These are phyloP conservation scores for Cicer pinnatifidum DNA, from an alignment of 306 rosid genomes.

Conservation along the genomic window DNA sequence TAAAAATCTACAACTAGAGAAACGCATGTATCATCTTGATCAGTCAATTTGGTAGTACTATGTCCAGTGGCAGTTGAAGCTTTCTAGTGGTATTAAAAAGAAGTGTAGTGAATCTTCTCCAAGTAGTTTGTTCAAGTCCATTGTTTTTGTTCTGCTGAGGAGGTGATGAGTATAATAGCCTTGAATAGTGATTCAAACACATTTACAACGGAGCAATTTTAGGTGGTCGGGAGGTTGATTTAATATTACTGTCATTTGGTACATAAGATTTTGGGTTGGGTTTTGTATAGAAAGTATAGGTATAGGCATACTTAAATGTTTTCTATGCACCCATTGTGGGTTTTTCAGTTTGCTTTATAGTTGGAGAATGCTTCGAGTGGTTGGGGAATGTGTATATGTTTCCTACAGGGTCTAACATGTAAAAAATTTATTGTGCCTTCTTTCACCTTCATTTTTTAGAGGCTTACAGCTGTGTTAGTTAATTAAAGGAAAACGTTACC, in stretches of 20 bases:
- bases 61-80: constrained; percentile 16
- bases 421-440: constrained; percentile 13
- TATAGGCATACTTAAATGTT: constrained; percentile 36
- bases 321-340: constrained; percentile 32
- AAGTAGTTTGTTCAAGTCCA: constrained; percentile 14
- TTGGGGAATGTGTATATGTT: constrained; percentile 33
- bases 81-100: constrained; percentile 3
- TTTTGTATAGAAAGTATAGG: constrained; percentile 45
- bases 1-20: constrained; percentile 71
- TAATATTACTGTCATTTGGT: constrained; percentile 37
- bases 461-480: background rate
- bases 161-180: constrained; percentile 25
- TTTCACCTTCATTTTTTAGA: background rate
- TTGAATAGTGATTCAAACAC: constrained; percentile 26
- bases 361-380: constrained; percentile 9
- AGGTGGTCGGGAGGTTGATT: constrained; percentile 24
- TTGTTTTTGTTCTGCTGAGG: constrained; percentile 33
- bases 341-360: constrained; percentile 32
- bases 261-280: constrained; percentile 47
- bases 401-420: constrained; percentile 36
- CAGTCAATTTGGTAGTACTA: constrained; percentile 11
- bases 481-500: constrained; percentile 18
- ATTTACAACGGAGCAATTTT: constrained; percentile 20
- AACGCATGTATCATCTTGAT: background rate
- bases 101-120: background rate